Base-by-base conservation (phyloP, 192 early-diverging fungal genomes). In the Podila epigama region DNA sequence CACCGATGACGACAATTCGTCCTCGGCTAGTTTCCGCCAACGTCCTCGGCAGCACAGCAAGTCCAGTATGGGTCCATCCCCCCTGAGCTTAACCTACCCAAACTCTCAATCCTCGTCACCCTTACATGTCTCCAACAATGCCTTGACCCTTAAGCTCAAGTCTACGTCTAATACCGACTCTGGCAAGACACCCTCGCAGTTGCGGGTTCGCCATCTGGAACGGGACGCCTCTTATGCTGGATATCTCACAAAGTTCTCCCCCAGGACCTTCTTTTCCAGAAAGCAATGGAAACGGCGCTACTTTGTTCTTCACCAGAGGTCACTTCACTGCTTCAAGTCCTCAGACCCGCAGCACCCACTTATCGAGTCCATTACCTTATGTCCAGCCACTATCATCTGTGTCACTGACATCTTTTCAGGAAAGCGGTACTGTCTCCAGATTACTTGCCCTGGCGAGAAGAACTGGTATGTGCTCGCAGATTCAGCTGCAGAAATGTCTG, bases 241-340 rank as follows among this genome's bases (percentile, higher is more conserved):
- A 32, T 68, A 73, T 37, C 58, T 82, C 40, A 58, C 81, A 53
- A 79, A 79, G 68, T 70, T 79, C 44, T 63, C 60, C 22, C 67
- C 70, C 39, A 51, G 69, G 33, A 79, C 60, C 27, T 82, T 82
- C 62, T 56, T 63, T 57, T 81, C 70, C 5, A 69, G 69, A 31
- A 82, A 79, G 52, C 68, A 69, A 50, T 82, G 81, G 81, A 82
- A 82, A 33, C 58, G 75, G 50, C 69, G 81, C 25, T 82, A 67
- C 48, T 82, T 82, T 55, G 66, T 79, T 22, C 63, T 82, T 16
- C 44, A 57, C 33, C 66, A 82, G 58, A 69, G 60, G 25, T 63
- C 70, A 4, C 70, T 82, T 13, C 69, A 82, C 39, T 82, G 81
- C 61, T 82, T 82, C 67, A 82, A 82, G 40, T 79, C 75, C 5